Evolutionary conservation across 2,329 filamentous ascomycete genomes (phyloP), one percentile per base, ranked within the genome.

Genomic region (Beauveria pseudobassiana): DNA sequence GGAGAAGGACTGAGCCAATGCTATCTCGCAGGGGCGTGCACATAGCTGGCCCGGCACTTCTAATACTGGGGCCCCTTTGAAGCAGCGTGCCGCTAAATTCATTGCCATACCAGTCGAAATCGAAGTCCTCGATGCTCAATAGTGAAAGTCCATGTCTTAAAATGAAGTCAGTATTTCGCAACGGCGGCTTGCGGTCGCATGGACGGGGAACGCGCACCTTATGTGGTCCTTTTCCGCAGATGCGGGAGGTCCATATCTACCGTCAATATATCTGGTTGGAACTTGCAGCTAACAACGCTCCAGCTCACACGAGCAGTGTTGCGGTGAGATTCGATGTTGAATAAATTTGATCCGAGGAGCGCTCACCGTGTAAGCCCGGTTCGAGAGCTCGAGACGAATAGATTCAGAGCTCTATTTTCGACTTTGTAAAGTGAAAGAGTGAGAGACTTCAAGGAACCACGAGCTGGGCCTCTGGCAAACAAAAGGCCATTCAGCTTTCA

Each of bases 131-230:
- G n/a, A 62, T 18, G 24, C 20, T 57, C 20, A 62, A 14, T 6
- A 62, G n/a, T 14, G 40, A 42, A 30, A 62, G 61, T 12, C 61
- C 54, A 58, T 49, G 54, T n/a, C 60, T 62, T 62, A 22, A 2
- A 40, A 40, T 3, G 20, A 9, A 14, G 59, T 61, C 22, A 61
- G 51, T 55, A 53, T 46, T 20, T 3, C n/a, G 38, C n/a, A 16
- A 18, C 9, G 30, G 30, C 28, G 14, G 3, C 24, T 7, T 49
- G 14, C 5, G 34, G 30, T n/a, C 20, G 42, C 28, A 48, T n/a
- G 30, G 20, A 55, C 20, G 43, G 18, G 18, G 43, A 22, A 48
- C 30, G 51, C 59, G 22, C 24, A 61, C 59, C 51, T 43, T 61
- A 61, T 49, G 45, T 61, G 59, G 43, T 61, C 45, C 51, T 46